Evolutionary conservation across 306 rosid species (phyloP), one percentile per base, ranked within the genome.

Genomic region (Sindora glabra): DNA sequence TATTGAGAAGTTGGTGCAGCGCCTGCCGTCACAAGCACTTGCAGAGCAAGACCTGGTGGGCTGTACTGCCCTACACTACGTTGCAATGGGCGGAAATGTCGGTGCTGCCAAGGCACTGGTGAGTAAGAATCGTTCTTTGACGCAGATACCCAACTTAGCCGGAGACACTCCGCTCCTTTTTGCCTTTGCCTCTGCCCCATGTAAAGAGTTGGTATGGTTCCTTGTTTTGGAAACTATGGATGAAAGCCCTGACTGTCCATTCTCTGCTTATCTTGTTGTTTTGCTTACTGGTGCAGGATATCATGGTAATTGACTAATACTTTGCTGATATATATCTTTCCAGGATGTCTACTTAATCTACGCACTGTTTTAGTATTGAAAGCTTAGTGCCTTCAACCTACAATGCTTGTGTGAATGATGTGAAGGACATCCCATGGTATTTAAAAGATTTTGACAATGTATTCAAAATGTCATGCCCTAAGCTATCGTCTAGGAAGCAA

Each of bases 191-290:
- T 65, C 62, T 36, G 23, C 70, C 1, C 46, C 40, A 2, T 50
- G 62, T 68, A 68, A 67, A 57, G 78, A 83, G 7, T 71, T 79
- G 75, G 75, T 74, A n/a, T 77, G 81, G 89, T 83, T 59, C 71
- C 75, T 83, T 34, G 64, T 73, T 59, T 74, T 58, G 66, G 65
- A 30, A 37, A 80, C 83, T 42, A 69, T 81, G 1, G 74, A 71
- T 65, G 83, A 77, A 24, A 44, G 51, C 22, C 81, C 77, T 47
- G 58, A 51, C 6, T 26, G 38, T 38, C 80, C 86, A 16, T 83
- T 83, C 69, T 55, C 86, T 48, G 3, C 13, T 60, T 54, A 52
- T 17, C 74, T 74, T 37, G 74, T 74, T 4, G 42, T 72, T 24
- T 74, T 74, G 68, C 80, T 79, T 33, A 79, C 77, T 16, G 80